Evolutionary conservation across 192 early-diverging fungal species (phyloP), one percentile per base, ranked within the genome.

Genomic region (Coemansia sp.): DNA sequence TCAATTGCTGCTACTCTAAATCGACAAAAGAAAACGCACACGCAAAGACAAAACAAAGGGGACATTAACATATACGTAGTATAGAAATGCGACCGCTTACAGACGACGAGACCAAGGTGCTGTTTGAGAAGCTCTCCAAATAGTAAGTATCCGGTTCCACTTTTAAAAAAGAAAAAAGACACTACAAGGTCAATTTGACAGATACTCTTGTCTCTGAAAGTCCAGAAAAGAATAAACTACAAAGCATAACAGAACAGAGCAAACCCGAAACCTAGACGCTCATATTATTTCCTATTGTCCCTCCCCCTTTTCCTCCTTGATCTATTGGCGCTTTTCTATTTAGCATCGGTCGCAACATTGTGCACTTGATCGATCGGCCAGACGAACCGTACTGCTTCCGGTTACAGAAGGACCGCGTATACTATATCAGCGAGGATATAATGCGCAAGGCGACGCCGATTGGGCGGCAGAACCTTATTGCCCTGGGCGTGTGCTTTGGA

Each of bases 371-470:
- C 49, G 93, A 98, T 77, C 83, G 97, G 57, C 88, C 90, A 18
- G 97, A 99, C 80, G 95, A 97, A 71, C 93, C 92, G 11, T 93
- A 95, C 74, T 97, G 93, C 81, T 98, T 99, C 82, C 86, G 97
- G 67, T 80, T 98, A 50, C 95, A 98, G 61, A 87, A 91, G 51
- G 90, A 98, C 65, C 82, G 92, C 27, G 94, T 97, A n/a, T 99
- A 94, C 78, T 99, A 99, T 83, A 88, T 99, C 63, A 74, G 93
- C 73, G 97, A 99, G 71, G 81, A 84, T 1, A 89, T 97, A 61
- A 95, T 98, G 94, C 86, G 91, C 51, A 84, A 86, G 68, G 91
- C 97, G 22, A 87, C 84, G 7, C 86, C 84, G 50, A 83, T 98
- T 56, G 89, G 87, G 29, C 87, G 94, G 32, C 90, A 93, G 72